These are phyloP conservation scores for Aspergillus sp. DNA, from an alignment of 2,329 filamentous ascomycete species.

Conservation along the genomic window DNA sequence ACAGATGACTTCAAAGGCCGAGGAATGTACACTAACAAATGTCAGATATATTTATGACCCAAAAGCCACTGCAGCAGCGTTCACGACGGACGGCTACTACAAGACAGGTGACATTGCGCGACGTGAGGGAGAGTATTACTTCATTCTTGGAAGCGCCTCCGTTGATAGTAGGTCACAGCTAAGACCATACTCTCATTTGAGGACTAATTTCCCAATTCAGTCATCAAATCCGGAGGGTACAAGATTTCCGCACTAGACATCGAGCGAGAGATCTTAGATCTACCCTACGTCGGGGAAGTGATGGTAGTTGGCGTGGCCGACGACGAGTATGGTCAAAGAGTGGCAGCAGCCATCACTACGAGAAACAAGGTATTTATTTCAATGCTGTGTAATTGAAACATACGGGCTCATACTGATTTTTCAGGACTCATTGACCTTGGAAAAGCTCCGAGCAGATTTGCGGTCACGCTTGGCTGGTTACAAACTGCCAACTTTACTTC, in stretches of 20 bases:
- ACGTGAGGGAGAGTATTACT: slow-evolving; percentile 42
- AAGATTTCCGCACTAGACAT: slow-evolving; percentile 56
- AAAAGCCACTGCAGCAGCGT: slow-evolving; percentile 42
- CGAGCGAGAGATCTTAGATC: slow-evolving; percentile 51
- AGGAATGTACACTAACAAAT: background rate
- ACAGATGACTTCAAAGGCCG: slow-evolving; percentile 5
- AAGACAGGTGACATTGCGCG: slow-evolving; percentile 44
- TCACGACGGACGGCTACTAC: slow-evolving; percentile 46
- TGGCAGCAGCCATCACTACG: slow-evolving; percentile 47
- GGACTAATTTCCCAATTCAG: background rate
- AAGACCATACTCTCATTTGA: background rate
- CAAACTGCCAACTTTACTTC: slow-evolving; percentile 87
- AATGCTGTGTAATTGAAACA: background rate
- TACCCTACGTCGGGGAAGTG: slow-evolving; percentile 52
- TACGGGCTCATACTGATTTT: slow-evolving; percentile 22
- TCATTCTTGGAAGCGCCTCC: slow-evolving; percentile 51
- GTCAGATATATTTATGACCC: slow-evolving; percentile 35
- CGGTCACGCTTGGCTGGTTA: slow-evolving; percentile 65
- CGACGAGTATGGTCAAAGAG: slow-evolving; percentile 54
- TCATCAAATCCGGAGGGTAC: slow-evolving; percentile 56
- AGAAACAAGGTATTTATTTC: slow-evolving; percentile 14
- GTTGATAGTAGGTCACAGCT: slow-evolving; percentile 35
- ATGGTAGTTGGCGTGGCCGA: slow-evolving; percentile 55
- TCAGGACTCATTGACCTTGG: background rate
- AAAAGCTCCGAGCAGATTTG: slow-evolving; percentile 30